phyloP scores from a whole-genome alignment of 768 basidiomycete species.

The Dioszegia hungarica region DNA sequence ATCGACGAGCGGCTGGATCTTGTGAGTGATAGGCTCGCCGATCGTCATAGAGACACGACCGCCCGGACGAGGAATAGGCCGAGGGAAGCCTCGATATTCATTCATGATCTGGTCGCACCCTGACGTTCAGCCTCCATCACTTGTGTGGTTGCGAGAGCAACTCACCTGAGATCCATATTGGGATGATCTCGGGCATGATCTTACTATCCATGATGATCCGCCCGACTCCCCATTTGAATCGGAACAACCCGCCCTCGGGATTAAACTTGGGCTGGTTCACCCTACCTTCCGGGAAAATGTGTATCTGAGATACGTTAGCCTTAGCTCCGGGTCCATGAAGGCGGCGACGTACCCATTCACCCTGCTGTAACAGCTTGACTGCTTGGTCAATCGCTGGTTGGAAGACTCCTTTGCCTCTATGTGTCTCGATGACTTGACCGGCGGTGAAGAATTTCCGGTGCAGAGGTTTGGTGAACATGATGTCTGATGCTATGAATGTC shows the following conservation, averaged over 20 bases:
- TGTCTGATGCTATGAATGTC: conserved; percentile 53
- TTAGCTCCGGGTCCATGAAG: not conserved
- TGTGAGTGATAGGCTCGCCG: conserved; percentile 61
- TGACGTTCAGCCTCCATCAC: too few relatives aligned
- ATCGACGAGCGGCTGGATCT: conserved; percentile 40
- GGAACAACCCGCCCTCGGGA: conserved; percentile 53
- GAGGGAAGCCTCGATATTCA: conserved; percentile 70
- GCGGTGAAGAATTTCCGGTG: conserved; percentile 78
- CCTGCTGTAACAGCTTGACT: conserved; percentile 70
- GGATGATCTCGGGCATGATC: conserved; percentile 71
- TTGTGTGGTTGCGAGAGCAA: conserved; percentile 37
- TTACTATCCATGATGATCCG: conserved; percentile 70
- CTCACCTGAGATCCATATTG: conserved; percentile 87
- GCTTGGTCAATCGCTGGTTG: conserved; percentile 82
- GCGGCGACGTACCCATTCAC: conserved; percentile 68
- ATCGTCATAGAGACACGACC: conserved; percentile 68
- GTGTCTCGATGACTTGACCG: conserved; percentile 88
- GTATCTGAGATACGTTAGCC: conserved; percentile 60
- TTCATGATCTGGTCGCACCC: too few relatives aligned
- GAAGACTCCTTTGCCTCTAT: conserved; percentile 81
- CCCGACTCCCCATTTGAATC: conserved; percentile 94
- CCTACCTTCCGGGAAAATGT: conserved; percentile 85
- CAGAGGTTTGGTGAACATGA: conserved; percentile 93
- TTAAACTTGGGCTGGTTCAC: conserved; percentile 61
- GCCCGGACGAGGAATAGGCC: conserved; percentile 62